These are phyloP conservation scores for Coniferiporia sulphurascens DNA, from an alignment of 1,284 basidiomycete genomes.

Conservation along the genomic window DNA sequence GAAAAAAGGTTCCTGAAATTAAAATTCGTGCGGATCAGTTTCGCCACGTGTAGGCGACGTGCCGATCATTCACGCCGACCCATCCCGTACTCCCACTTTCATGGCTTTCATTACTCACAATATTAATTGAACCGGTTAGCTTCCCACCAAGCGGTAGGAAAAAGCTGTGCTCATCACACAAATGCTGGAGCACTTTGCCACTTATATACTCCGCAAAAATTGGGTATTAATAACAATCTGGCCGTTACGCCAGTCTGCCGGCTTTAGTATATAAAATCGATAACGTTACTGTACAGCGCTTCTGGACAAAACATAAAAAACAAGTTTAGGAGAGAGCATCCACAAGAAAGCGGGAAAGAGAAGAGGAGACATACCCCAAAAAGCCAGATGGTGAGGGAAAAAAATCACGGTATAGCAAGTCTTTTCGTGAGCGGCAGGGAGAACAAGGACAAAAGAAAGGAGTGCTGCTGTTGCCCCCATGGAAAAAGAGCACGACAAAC, in stretches of 20 bases:
- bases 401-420: background rate
- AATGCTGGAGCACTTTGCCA: too few relatives aligned
- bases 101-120: too few relatives aligned
- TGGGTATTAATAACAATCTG: too few relatives aligned
- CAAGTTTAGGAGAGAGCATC: background rate
- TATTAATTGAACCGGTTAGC: too few relatives aligned
- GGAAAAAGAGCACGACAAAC: background rate
- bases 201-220: too few relatives aligned
- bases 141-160: too few relatives aligned
- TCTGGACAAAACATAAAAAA: background rate
- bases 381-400: background rate
- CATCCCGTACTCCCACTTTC: too few relatives aligned
- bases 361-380: background rate
- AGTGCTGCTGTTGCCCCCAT: background rate
- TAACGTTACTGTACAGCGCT: background rate
- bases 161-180: too few relatives aligned
- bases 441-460: conserved; percentile 13
- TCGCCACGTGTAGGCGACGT: too few relatives aligned
- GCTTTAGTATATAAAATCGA: background rate
- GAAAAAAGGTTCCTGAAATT: too few relatives aligned
- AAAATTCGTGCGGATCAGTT: too few relatives aligned
- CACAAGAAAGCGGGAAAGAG: background rate
- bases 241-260: background rate
- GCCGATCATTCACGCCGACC: too few relatives aligned
- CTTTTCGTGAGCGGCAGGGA: background rate